A percentile compares a stretch with the other conserved stretches of the same genome.
Conservation (phyloP, 306 rosid species). For the Trichosanthes cucumerina region DNA sequence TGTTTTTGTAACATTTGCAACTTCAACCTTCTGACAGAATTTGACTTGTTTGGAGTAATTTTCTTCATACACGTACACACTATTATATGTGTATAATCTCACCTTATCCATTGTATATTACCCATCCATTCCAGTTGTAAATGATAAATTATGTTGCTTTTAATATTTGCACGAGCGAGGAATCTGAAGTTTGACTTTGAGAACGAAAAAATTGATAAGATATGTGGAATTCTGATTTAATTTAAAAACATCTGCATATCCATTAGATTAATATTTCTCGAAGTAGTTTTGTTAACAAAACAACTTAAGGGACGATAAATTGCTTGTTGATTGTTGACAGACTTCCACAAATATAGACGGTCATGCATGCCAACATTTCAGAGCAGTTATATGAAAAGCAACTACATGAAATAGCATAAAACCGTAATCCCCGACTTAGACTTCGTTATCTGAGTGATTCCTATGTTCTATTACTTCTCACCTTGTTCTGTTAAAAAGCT, state of each 20-base stretch:
- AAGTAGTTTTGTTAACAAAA: too few species aligned
- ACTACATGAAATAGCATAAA: neutral
- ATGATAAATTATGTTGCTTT: too few species aligned
- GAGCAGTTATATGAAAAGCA: neutral
- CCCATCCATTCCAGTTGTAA: neutral
- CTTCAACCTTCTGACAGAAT: neutral
- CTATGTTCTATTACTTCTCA: too few species aligned
- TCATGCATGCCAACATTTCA: neutral
- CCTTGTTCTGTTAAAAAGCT: too few species aligned
- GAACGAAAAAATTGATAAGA: neutral
- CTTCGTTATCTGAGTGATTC: too few species aligned
- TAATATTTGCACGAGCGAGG: too few species aligned
- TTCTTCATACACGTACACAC: neutral
- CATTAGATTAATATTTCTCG: neutral
- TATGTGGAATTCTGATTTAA: neutral
- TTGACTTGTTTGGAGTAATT: neutral
- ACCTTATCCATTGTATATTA: neutral
- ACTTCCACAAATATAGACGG: too few species aligned
- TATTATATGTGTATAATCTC: neutral
- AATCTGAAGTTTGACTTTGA: too few species aligned
- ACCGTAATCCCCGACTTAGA: neutral
- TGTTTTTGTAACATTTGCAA: neutral
- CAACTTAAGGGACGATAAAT: too few species aligned
- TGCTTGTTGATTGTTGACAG: neutral
- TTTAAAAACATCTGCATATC: neutral